Base-by-base conservation (phyloP, 176 grass and related monocot genomes). In the Rhynchospora pubera region DNA sequence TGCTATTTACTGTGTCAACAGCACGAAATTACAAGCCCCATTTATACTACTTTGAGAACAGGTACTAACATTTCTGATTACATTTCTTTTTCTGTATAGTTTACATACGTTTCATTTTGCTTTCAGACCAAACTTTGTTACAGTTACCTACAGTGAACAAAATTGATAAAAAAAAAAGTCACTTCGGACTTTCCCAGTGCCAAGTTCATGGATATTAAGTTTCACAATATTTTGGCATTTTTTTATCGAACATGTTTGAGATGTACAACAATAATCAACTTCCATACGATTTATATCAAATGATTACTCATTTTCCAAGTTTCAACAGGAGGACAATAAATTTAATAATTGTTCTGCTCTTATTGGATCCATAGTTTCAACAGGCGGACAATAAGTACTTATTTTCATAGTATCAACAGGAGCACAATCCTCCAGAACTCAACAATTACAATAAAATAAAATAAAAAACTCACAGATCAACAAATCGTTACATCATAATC, bases 401-500 rank as follows among this genome's bases (percentile, higher is more conserved):
- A 67, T 65, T 23, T 2, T 76, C 77, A 84, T 53, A 85, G n/a
- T 53, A 43, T 9, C 62, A 5, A 79, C 60, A 79, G 5, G 63
- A 77, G 11, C 16, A 64, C 57, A 83, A 59, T 65, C 67, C 83
- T 74, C 77, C 69, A 48, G 3, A 66, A 71, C 81, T 60, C 53
- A 56, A 74, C 60, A 86, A 70, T 56, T 84, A 82, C 2, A 57
- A n/a, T 56, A 77, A 77, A 61, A n/a, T n/a, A n/a, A n/a, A n/a
- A n/a, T n/a, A n/a, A 6, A 55, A 30, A 76, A 30, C 12, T 48
- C 72, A 77, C 72, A 77, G 15, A 76, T 30, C 6, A 76, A 76
- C 72, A 76, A 32, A 23, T 56, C 9, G 30, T 23, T 1, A 18
- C 18, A 44, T 45, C 32, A 66, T 2, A 65, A 28, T 5, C 79